These are phyloP conservation scores for Syzygium grande DNA, from an alignment of 345 rosid genomes.

Conservation along the genomic window DNA sequence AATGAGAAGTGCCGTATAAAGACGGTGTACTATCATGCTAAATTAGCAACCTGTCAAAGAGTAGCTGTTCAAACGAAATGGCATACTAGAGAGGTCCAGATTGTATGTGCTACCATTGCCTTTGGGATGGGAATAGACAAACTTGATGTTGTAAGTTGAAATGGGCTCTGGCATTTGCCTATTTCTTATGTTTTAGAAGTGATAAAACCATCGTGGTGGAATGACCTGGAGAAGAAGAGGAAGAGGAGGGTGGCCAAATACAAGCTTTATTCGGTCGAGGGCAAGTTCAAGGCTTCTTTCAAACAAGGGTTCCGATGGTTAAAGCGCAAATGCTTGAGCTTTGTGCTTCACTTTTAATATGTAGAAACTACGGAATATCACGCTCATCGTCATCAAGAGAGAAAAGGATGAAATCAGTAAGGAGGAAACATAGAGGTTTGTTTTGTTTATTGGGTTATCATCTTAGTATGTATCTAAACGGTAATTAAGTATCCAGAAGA, in stretches of 20 bases:
- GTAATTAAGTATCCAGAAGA: neutral
- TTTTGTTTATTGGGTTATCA: neutral
- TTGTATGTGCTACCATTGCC: too few species aligned
- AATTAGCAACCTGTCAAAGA: too few species aligned
- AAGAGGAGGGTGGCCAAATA: conserved; percentile 12
- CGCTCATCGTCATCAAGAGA: neutral
- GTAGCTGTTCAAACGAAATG: too few species aligned
- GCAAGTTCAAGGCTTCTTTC: neutral
- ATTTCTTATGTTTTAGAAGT: neutral
- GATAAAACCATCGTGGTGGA: conserved; percentile 13
- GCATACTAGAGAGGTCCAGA: too few species aligned
- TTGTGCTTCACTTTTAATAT: neutral
- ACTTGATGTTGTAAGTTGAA: too few species aligned
- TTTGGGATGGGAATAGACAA: too few species aligned
- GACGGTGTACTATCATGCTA: too few species aligned
- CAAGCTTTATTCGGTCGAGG: neutral
- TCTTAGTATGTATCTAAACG: neutral
- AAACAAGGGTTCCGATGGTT: neutral
- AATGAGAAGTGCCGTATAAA: too few species aligned
- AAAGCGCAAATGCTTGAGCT: conserved; percentile 6
- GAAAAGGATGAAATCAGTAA: neutral
- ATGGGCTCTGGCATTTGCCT: too few species aligned
- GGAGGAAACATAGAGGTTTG: neutral
- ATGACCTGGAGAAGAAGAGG: conserved; percentile 23
- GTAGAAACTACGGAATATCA: neutral